Percentiles rank a stretch among this genome's conserved stretches.
Conservation (phyloP, 371 early-diverging fungal species). For the Mortierella sp. region DNA sequence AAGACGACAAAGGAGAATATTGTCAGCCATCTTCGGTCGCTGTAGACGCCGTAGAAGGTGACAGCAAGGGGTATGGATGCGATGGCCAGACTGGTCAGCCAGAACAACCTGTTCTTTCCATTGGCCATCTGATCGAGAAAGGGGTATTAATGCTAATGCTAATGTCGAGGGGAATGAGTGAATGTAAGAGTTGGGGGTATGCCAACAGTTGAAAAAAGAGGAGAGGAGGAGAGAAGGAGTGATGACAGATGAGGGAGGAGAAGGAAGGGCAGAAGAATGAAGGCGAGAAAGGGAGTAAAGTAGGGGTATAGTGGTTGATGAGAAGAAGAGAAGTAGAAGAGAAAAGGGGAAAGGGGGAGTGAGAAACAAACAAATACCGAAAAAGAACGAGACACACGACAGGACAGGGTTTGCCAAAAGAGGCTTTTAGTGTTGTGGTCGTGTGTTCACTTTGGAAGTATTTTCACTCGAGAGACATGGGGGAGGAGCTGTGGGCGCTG, state of each 20-base stretch:
- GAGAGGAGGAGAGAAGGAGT: neutral
- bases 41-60: constrained; percentile 43
- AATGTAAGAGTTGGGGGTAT: neutral
- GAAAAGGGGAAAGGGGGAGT: neutral
- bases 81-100: constrained; percentile 53
- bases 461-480: neutral
- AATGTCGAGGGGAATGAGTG: neutral
- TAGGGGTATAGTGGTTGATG: neutral
- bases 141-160: neutral
- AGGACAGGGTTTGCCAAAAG: neutral
- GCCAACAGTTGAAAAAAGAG: neutral
- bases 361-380: neutral
- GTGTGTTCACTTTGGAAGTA: constrained; percentile 1
- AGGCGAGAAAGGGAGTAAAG: neutral
- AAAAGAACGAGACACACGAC: neutral
- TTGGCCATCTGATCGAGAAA: constrained; percentile 44
- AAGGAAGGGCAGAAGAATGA: neutral
- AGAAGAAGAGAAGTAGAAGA: neutral
- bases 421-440: neutral
- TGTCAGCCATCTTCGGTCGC: constrained; percentile 47
- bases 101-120: constrained; percentile 58
- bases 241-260: neutral
- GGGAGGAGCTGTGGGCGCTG: neutral
- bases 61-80: constrained; percentile 54
- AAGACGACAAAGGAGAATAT: constrained; percentile 50